Conservation (phyloP, 2,329 filamentous ascomycete species). For the Cadophora sp. region DNA sequence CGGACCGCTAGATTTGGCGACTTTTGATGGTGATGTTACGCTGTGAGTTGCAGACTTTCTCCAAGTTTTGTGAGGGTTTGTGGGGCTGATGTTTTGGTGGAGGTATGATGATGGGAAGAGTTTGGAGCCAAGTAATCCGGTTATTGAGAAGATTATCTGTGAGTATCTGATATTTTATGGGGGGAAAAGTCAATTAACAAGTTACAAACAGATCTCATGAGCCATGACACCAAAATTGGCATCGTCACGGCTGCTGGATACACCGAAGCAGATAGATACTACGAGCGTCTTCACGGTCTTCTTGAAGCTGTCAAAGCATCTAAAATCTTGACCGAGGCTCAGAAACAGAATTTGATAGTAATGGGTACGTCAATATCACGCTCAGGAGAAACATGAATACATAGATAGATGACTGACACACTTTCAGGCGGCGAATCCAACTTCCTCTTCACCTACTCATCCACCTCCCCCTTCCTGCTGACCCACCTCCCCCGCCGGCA, state of each 20-base stretch:
- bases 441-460: conserved; percentile 85
- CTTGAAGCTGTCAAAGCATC: conserved; percentile 76
- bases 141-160: conserved; percentile 68
- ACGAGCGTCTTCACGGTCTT: conserved; percentile 84
- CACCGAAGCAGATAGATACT: conserved; percentile 85
- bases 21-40: conserved; percentile 97
- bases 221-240: conserved; percentile 81
- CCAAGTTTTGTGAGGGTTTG: conserved; percentile 64
- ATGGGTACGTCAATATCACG: conserved; percentile 61
- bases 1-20: conserved; percentile 81
- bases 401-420: conserved; percentile 7
- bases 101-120: conserved; percentile 81
- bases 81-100: conserved; percentile 40
- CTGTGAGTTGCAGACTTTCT: conserved; percentile 56
- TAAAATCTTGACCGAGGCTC: conserved; percentile 62
- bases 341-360: conserved; percentile 83
- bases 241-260: conserved; percentile 98
- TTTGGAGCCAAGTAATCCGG: conserved; percentile 75
- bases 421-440: conserved; percentile 80
- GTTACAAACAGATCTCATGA: conserved; percentile 64
- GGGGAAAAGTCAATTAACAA: not conserved
- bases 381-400: not conserved
- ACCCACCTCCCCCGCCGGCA: conserved; percentile 67
- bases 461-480: conserved; percentile 69
- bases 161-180: not conserved